Percentiles rank a stretch among this genome's conserved stretches.
Evolutionary conservation across 139 green algal genomes (phyloP).

Genomic region (Tetradesmus lagerheimii): DNA sequence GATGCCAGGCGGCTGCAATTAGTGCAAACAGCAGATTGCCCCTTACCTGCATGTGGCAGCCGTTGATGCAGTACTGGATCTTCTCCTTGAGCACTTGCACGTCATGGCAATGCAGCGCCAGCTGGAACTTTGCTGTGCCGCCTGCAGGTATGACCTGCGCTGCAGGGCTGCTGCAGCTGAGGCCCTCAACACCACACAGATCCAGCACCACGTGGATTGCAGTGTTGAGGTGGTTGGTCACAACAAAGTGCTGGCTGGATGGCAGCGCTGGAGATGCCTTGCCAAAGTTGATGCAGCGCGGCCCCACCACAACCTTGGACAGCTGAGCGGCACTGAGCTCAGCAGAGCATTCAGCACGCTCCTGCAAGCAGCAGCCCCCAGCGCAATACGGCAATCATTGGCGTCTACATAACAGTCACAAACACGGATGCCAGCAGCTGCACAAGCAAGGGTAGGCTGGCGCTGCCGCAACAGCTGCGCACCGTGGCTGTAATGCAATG

Average conservation of each 20-base stretch:
- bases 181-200: constrained; percentile 51
- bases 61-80: constrained; percentile 82
- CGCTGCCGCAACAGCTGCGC: too few species aligned
- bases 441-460: too few species aligned
- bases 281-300: constrained; percentile 66
- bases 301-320: constrained; percentile 28
- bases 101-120: constrained; percentile 58
- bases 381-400: background rate
- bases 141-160: constrained; percentile 71
- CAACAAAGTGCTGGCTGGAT: constrained; percentile 58
- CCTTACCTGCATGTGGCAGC: constrained; percentile 61
- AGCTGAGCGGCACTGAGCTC: constrained; percentile 32
- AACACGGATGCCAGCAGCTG: background rate
- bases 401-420: background rate
- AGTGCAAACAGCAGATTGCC: too few species aligned
- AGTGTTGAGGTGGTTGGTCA: constrained; percentile 71
- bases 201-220: constrained; percentile 76
- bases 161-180: constrained; percentile 29
- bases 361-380: constrained; percentile 27
- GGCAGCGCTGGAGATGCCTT: constrained; percentile 56
- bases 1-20: too few species aligned
- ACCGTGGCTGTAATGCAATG: background rate
- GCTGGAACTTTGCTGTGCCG: constrained; percentile 62
- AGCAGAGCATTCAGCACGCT: constrained; percentile 18
- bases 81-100: constrained; percentile 57